Evolutionary conservation across 2,329 filamentous ascomycete genomes (phyloP), one percentile per base, ranked within the genome.

Genomic region (Aureobasidium sp.): DNA sequence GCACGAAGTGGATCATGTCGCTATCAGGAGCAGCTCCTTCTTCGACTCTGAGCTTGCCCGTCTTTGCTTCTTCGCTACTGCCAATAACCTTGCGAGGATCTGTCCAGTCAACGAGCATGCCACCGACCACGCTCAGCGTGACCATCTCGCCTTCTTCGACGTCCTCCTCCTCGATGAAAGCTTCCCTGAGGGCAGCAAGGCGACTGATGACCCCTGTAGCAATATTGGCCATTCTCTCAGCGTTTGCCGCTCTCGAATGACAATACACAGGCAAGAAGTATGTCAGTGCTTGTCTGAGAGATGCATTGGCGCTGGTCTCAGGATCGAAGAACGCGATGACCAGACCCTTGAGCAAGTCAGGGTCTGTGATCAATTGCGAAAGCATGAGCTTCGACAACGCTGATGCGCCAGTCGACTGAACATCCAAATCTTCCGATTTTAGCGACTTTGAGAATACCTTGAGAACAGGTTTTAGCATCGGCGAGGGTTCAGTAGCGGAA

Each of bases 231-330:
- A 97, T 91, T 37, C 91, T 81, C 32, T 88, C 83, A 65, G 94
- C 91, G 69, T 97, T 96, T 65, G 90, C 88, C 4, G 86, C 74
- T 3, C 90, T 83, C 8, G 89, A 92, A 74, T 93, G 96, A 73
- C 90, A 94, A 77, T 95, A 97, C 0, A 97, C 92, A 0, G 93
- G 93, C 39, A 97, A 78, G 80, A 97, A 97, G 74, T 97, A 97
- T 66, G 90, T 91, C 59, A 97, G 80, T 0, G 90, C 88, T 74
- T 97, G 93, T 27, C 91, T 82, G 7, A 97, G 85, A 9, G 86
- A 86, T 66, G 93, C 88, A 70, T 97, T 97, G 32, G 82, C 81
- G 0, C 84, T 82, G 4, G 89, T 94, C 3, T 89, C 85, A 0
- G 93, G 91, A 5, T 89, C 85, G 74, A 97, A 97, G 76, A 96